phyloP scores from a whole-genome alignment of 805 yeast genomes.

The Yamadazyma phyllophila region DNA sequence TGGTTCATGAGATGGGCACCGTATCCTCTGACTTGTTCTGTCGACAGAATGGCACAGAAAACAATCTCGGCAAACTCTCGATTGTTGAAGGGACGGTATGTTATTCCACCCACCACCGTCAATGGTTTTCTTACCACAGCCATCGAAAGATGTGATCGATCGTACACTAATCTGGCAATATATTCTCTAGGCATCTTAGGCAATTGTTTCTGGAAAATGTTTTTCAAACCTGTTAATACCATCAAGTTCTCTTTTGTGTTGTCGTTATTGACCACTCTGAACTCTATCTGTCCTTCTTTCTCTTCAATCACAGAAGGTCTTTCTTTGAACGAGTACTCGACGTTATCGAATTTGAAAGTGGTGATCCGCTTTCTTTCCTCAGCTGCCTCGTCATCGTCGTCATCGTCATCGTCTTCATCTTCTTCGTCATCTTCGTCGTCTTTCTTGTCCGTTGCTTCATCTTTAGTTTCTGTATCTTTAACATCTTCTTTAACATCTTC shows the following conservation, averaged over 20 bases:
- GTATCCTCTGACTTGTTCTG: constrained; percentile 97
- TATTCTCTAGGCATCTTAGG: constrained; percentile 99
- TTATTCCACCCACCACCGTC: constrained; percentile 97
- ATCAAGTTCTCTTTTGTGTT: constrained; percentile 82
- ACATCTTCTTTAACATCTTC: constrained; percentile 23
- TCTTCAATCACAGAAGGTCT: constrained; percentile 94
- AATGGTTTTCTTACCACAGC: constrained; percentile 93
- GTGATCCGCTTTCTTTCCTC: constrained; percentile 44
- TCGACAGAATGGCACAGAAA: constrained; percentile 94
- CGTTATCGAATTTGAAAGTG: constrained; percentile 71
- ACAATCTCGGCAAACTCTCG: constrained; percentile 97
- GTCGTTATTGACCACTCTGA: constrained; percentile 95
- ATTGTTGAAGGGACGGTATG: constrained; percentile 89
- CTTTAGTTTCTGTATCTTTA: constrained; percentile 9
- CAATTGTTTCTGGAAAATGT: constrained; percentile 93
- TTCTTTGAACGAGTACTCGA: constrained; percentile 78
- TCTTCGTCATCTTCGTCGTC: constrained; percentile 16
- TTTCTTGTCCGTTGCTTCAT: constrained; percentile 12
- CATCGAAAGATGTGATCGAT: constrained; percentile 89
- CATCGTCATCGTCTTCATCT: constrained; percentile 31
- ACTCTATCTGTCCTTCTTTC: constrained; percentile 87
- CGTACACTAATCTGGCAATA: constrained; percentile 91
- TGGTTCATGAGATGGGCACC: constrained; percentile 99
- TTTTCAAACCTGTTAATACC: constrained; percentile 91
- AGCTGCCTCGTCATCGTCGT: constrained; percentile 44